These are phyloP conservation scores for Taxawa tesnikishii DNA, from an alignment of 2,329 filamentous ascomycete genomes.

Conservation along the genomic window DNA sequence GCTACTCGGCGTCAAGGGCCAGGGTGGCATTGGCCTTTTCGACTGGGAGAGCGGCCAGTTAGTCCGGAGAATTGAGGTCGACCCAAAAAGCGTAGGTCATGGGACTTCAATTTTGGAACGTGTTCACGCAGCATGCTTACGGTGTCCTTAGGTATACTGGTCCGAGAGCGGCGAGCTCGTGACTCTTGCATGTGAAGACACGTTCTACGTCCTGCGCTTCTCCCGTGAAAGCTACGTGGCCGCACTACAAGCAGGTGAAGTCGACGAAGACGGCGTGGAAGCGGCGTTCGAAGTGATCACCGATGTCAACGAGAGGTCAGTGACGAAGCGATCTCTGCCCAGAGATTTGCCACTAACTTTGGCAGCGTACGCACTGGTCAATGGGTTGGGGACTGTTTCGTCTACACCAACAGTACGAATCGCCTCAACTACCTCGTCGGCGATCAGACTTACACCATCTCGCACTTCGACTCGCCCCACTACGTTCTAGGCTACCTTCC, in stretches of 20 bases:
- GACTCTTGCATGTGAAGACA: constrained; percentile 84
- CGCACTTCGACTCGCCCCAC: constrained; percentile 90
- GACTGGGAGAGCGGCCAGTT: constrained; percentile 88
- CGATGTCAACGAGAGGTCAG: constrained; percentile 78
- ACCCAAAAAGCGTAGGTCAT: constrained; percentile 46
- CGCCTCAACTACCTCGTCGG: constrained; percentile 95
- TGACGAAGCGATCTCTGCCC: constrained; percentile 3
- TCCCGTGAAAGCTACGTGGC: constrained; percentile 80
- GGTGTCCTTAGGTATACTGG: constrained; percentile 85
- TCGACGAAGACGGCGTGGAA: constrained; percentile 87
- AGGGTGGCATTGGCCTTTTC: constrained; percentile 89
- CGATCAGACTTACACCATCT: constrained; percentile 94
- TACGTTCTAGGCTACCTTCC: constrained; percentile 94
- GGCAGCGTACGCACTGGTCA: constrained; percentile 76
- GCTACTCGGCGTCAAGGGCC: constrained; percentile 84
- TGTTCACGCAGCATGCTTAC: too few relatives aligned
- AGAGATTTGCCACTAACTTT: constrained; percentile 11
- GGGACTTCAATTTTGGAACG: background rate
- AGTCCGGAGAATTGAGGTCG: constrained; percentile 80
- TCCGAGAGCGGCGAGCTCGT: constrained; percentile 93
- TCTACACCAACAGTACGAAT: constrained; percentile 96
- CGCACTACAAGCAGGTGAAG: constrained; percentile 67
- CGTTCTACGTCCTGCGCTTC: constrained; percentile 87
- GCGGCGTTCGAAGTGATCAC: constrained; percentile 92
- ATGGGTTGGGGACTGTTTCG: constrained; percentile 98